Evolutionary conservation across 1,284 basidiomycete species (phyloP), one percentile per base, ranked within the genome.

Genomic region (Ustilago nuda): DNA sequence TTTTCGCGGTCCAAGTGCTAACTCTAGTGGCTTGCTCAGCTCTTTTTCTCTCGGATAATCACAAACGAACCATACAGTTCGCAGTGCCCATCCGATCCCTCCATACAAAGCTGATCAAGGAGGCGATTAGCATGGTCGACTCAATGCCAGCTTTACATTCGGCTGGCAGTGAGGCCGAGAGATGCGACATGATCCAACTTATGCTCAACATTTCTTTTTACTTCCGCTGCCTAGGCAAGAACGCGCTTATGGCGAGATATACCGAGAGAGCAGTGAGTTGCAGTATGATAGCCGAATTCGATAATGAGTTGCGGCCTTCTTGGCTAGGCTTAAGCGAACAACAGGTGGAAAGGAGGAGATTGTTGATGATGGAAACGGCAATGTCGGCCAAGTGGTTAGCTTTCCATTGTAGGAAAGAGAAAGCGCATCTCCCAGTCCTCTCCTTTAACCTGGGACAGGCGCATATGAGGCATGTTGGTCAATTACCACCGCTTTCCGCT

Each of bases 161-260:
- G 19, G 61, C 59, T 3, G 58, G 58, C 15, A 53, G 48, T 37
- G 61, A 64, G 30, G 66, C 62, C 15, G 61, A 68, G 15, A 35
- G 37, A 4, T 65, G 65, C 58, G 71, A 73, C 27, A 13, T 61
- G 51, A 55, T 73, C 58, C 66, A 73, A 32, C 19, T 67, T 43
- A 54, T 61, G 57, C 54, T 64, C 59, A 63, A 55, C 61, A 58
- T 60, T 33, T 57, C 54, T 36, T 32, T 73, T 33, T 73, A 68
- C 56, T 73, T 73, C 55, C 71, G 71, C 36, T 65, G 61, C 46
- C 33, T 73, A 8, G 58, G 55, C 35, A 63, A 64, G 27, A 58
- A 68, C 27, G 35, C 19, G 11, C 36, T 45, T 11, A 61, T 68
- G 51, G 54, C 23, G 9, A 43, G 45, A 15, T 73, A 37, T 54